Conservation (phyloP, 208 protist species). For the Endotrypanum monterogeii region DNA sequence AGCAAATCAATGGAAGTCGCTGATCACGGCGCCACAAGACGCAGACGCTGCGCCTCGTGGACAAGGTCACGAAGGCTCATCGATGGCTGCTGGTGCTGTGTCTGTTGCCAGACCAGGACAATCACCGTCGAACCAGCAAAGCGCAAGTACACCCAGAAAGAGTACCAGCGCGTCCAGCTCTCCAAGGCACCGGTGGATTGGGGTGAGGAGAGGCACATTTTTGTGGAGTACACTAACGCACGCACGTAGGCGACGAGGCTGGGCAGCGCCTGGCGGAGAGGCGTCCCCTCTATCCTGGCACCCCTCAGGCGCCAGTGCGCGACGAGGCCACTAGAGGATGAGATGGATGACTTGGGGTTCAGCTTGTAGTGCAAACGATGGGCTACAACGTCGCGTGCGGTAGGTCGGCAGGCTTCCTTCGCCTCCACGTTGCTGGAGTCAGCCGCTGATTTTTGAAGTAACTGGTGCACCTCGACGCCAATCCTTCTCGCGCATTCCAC, state of each 20-base stretch:
- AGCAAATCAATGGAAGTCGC: no score
- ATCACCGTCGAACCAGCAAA: slow-evolving; percentile 13
- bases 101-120: slow-evolving; percentile 17
- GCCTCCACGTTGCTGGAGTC: slow-evolving; percentile 3
- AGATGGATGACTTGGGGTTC: not conserved
- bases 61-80: slow-evolving; percentile 11
- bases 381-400: not conserved
- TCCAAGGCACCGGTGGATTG: slow-evolving; percentile 2
- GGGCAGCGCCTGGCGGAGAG: slow-evolving; percentile 7
- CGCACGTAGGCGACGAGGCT: slow-evolving; percentile 17
- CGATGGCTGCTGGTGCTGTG: slow-evolving; percentile 3
- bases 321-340: not conserved
- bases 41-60: slow-evolving; percentile 14
- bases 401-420: slow-evolving; percentile 17
- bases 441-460: not conserved
- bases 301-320: slow-evolving; percentile 8
- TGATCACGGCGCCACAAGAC: slow-evolving; percentile 9
- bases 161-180: slow-evolving; percentile 22
- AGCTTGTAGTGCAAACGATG: slow-evolving; percentile 16
- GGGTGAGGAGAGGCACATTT: slow-evolving; percentile 3
- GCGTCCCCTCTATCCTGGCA: slow-evolving; percentile 18
- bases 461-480: slow-evolving; percentile 5
- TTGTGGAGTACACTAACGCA: slow-evolving; percentile 9
- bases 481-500: slow-evolving; percentile 20
- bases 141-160: slow-evolving; percentile 25